Conservation (phyloP, 345 rosid species). For the Viola odorata region DNA sequence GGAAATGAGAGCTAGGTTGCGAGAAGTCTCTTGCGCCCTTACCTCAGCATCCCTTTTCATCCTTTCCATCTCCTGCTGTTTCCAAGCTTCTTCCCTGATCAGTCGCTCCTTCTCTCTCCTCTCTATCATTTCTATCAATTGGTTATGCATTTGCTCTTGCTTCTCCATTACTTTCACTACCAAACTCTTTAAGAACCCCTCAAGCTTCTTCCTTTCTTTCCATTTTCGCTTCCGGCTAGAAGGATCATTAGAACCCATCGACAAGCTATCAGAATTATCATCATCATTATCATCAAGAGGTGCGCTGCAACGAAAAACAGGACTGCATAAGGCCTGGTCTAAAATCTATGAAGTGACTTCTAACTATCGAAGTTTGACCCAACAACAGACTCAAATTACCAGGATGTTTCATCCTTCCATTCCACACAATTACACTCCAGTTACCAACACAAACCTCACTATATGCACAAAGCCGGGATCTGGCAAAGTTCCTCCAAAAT, state of each 20-base stretch:
- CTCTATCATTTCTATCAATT: slow-evolving; percentile 64
- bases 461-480: background rate
- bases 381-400: background rate
- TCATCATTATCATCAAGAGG: slow-evolving; percentile 27
- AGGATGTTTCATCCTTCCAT: background rate
- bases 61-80: slow-evolving; percentile 55
- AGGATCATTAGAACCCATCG: slow-evolving; percentile 16
- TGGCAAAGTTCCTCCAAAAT: background rate
- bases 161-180: slow-evolving; percentile 53
- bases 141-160: slow-evolving; percentile 72
- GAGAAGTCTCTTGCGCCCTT: slow-evolving; percentile 48
- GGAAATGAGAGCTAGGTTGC: slow-evolving; percentile 55
- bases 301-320: slow-evolving; percentile 36
- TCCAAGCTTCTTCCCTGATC: slow-evolving; percentile 76
- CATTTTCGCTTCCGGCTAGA: slow-evolving; percentile 50
- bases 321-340: background rate
- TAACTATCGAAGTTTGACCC: background rate
- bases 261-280: slow-evolving; percentile 22
- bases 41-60: slow-evolving; percentile 49
- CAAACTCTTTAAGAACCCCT: slow-evolving; percentile 47
- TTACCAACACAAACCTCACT: background rate
- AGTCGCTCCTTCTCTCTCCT: slow-evolving; percentile 60
- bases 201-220: slow-evolving; percentile 32
- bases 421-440: background rate
- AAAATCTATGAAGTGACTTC: too few species aligned